Conservation (phyloP, 2,329 filamentous ascomycete species). For the Dothistroma pini region DNA sequence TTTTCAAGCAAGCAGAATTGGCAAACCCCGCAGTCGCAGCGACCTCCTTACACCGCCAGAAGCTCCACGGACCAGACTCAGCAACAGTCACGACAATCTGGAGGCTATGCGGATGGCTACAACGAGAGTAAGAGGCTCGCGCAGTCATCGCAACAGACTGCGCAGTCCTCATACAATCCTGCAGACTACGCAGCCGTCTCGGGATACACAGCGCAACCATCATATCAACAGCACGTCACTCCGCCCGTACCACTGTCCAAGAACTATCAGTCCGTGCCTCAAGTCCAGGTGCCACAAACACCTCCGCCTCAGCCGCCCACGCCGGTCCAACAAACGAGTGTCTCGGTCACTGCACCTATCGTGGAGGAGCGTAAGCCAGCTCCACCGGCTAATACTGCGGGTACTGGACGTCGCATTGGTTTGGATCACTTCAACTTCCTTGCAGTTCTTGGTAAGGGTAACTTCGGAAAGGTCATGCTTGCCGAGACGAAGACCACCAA, state of each 20-base stretch:
- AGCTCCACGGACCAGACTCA: conserved; percentile 40
- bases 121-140: conserved; percentile 26
- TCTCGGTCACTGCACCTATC: conserved; percentile 28
- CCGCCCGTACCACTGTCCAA: conserved; percentile 50
- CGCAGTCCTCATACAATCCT: conserved; percentile 64
- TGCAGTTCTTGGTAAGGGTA: conserved; percentile 95
- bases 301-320: conserved; percentile 34
- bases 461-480: conserved; percentile 99
- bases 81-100: conserved; percentile 22
- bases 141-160: conserved; percentile 38
- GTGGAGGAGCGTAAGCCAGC: conserved; percentile 54
- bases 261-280: conserved; percentile 51
- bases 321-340: conserved; percentile 29
- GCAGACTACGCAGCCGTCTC: conserved; percentile 62
- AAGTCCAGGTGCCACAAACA: conserved; percentile 40
- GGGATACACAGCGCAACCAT: conserved; percentile 31
- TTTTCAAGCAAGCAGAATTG: conserved; percentile 42
- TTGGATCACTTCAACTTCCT: conserved; percentile 99
- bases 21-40: conserved; percentile 37
- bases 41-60: conserved; percentile 39
- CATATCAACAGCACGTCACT: conserved; percentile 43
- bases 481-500: conserved; percentile 92
- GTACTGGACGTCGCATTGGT: conserved; percentile 80
- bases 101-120: conserved; percentile 36
- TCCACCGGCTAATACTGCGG: conserved; percentile 64